Conservation (phyloP, 1,139 yeast genomes). For the Taphrina wiesneri region DNA sequence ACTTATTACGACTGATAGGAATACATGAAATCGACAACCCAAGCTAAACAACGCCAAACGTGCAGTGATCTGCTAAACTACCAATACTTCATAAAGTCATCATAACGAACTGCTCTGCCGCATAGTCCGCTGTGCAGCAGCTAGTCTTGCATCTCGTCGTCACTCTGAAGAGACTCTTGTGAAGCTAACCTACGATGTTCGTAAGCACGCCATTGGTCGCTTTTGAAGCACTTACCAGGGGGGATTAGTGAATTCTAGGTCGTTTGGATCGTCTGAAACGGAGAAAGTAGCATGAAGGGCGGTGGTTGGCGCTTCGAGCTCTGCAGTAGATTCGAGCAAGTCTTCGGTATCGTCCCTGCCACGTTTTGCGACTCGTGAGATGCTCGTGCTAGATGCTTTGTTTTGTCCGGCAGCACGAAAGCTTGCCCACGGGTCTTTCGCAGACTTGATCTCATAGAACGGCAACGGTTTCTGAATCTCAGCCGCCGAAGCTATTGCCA, state of each 20-base stretch:
- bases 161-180: conserved; percentile 13
- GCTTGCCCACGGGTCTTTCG: conserved; percentile 23
- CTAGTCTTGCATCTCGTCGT: conserved; percentile 7
- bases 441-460: conserved; percentile 13
- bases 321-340: neutral
- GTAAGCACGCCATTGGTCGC: neutral
- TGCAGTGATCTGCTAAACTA: too few species aligned
- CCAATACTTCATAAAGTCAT: too few species aligned
- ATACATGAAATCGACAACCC: neutral
- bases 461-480: conserved; percentile 15
- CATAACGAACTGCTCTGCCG: neutral
- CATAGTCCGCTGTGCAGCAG: too few species aligned
- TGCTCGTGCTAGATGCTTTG: neutral
- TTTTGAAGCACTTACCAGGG: conserved; percentile 4
- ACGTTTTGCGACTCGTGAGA: neutral
- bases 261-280: conserved; percentile 7
- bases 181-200: conserved; percentile 5
- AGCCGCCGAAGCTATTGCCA: neutral
- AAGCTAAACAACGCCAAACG: too few species aligned
- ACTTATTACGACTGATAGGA: too few species aligned
- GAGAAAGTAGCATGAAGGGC: neutral
- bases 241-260: conserved; percentile 21
- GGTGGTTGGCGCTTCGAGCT: neutral
- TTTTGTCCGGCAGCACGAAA: conserved; percentile 11
- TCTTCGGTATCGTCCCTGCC: conserved; percentile 10